Evolutionary conservation across 768 basidiomycete species (phyloP), one percentile per base, ranked within the genome.

Genomic region (Suillus weaverae): DNA sequence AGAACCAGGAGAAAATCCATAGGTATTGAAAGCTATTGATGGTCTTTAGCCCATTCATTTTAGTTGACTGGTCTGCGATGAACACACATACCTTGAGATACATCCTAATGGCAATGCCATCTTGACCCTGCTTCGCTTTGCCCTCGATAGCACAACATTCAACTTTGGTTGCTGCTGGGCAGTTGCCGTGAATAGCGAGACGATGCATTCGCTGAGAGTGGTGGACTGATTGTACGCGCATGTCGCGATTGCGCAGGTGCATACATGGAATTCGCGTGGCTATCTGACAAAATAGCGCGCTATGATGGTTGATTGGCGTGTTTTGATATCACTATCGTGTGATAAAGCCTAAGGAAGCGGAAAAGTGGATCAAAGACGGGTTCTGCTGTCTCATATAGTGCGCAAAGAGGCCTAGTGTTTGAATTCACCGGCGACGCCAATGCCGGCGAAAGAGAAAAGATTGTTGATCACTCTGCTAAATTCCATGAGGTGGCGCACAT

Each of bases 101-200:
- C 82, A 92, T 87, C 68, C 82, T 87, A 60, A 93, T 84, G n/a
- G 84, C 78, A 41, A 85, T 89, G 44, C 86, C 88, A 70, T 91
- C 89, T 53, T 84, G 79, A 2, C 83, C 85, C 62, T 84, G 83
- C 74, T 85, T 89, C 26, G 87, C 86, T 75, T 86, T 88, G 36
- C 91, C 91, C 71, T 91, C 89, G 57, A 93, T 85, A 30, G 86
- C 87, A 92, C 89, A 18, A 92, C 78, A 71, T 90, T 91, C 60
- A 87, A 70, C 71, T 84, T 87, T 59, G 81, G 80, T 63, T 78
- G 76, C 10, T 78, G 76, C 8, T 80, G 78, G 32, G 74, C 78
- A 11, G 83, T 77, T 0, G 57, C 39, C 0, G 81, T 83, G 46
- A 84, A 68, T 4, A 83, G 26, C 84, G 81, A 5, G 85, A 77